Evolutionary conservation across 176 grass and related monocot species (phyloP), one percentile per base, ranked within the genome.

Genomic region (Rhynchospora pubera): DNA sequence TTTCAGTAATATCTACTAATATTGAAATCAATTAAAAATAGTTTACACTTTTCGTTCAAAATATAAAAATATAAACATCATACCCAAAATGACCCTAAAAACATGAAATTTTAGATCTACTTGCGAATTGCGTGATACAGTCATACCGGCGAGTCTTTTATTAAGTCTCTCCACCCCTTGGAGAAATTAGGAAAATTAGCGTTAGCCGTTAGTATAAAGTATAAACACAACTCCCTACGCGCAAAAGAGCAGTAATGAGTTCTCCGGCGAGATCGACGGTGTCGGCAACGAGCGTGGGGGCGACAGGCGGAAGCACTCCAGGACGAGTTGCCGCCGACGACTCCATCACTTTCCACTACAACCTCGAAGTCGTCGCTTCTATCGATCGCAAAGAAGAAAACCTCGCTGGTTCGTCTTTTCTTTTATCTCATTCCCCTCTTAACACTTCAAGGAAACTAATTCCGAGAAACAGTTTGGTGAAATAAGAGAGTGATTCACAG

Each of bases 191-290:
- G n/a, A n/a, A n/a, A n/a, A 28, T 28, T 28, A 28, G 26, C 26
- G 26, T 28, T 28, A 28, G 26, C 26, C 26, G 26, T 28, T 28
- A 28, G n/a, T n/a, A n/a, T n/a, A n/a, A n/a, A n/a, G n/a, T n/a
- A n/a, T n/a, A n/a, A n/a, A n/a, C n/a, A n/a, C n/a, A n/a, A n/a
- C n/a, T n/a, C n/a, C n/a, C n/a, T n/a, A n/a, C n/a, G n/a, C n/a
- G 26, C 26, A 28, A 28, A 28, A 28, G 26, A 28, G 48, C 46
- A 14, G 6, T 9, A n/a, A n/a, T 94, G 92, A 98, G 92, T 72
- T 98, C 95, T 2, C 92, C 92, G 77, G 95, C 90, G 78, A 92
- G 94, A 86, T 94, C 94, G 15, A 89, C 90, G 43, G 92, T 89
- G 7, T 94, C 94, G 83, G 94, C 85, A 55, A 78, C 94, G 57